Base-by-base conservation (phyloP, 768 basidiomycete genomes). In the Ramaria rubella region DNA sequence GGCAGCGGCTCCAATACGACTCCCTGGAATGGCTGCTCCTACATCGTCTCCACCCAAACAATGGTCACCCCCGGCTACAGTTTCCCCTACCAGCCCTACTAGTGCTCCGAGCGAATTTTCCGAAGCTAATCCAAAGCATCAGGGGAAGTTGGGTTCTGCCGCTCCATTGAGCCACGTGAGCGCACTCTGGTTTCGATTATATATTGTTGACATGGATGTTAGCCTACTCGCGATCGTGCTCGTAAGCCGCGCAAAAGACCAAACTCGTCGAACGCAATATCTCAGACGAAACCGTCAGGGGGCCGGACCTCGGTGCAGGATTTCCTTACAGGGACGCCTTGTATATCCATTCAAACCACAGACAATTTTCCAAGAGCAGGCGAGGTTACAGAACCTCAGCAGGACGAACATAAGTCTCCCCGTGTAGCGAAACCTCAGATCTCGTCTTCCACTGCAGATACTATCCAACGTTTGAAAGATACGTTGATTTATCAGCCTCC, bases 161-260 rank as follows among this genome's bases (percentile, higher is more conserved):
- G 36, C 34, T 11, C 33, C 26, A 29, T 38, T 56, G n/a, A 56
- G 33, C 33, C 55, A 56, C 43, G 55, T 56, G 34, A 45, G 55
- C 26, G 8, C 7, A 36, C 8, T 2, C 17, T 42, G 9, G 40
- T 42, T 19, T 6, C n/a, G 40, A 40, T 42, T 6, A 42, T 38
- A 42, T 7, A 5, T 42, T 42, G 17, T 21, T 42, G 40, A 42
- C 23, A n/a, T 19, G 7, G 6, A n/a, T 26, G 29, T 24, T 30
- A 56, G 55, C 55, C 55, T 17, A 56, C 55, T 49, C 43, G 55
- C 11, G 42, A 45, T 56, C 55, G 55, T 56, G 42, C 55, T 45
- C 43, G 46, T 7, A 56, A 56, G 45, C 55, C 55, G 8, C 27
- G 29, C 21, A 56, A 46, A 36, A 24, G 5, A 45, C 31, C 19